These are phyloP conservation scores for Adansonia gregorii DNA, from an alignment of 441 rosid genomes.

Conservation along the genomic window DNA sequence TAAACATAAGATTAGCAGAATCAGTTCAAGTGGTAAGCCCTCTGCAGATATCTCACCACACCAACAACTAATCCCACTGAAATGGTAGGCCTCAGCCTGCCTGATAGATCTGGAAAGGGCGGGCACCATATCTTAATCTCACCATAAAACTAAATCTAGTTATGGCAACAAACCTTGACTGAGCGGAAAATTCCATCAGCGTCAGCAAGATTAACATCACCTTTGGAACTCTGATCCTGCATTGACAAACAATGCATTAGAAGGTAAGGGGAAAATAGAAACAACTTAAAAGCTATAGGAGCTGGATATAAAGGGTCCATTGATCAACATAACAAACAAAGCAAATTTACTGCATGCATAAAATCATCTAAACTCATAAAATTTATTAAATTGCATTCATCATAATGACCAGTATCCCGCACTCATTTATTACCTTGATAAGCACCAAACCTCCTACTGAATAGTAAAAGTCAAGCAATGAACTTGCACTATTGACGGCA, in stretches of 20 bases:
- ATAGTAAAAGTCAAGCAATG: slow-evolving; percentile 78
- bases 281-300: slow-evolving; percentile 23
- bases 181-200: slow-evolving; percentile 79
- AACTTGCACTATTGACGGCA: slow-evolving; percentile 59
- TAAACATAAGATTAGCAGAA: not conserved
- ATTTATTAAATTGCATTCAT: not conserved
- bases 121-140: not conserved
- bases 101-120: slow-evolving; percentile 3
- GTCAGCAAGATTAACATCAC: slow-evolving; percentile 68
- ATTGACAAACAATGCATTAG: slow-evolving; percentile 23
- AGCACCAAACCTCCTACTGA: slow-evolving; percentile 70
- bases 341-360: not conserved
- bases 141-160: slow-evolving; percentile 23
- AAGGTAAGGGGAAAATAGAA: slow-evolving; percentile 6
- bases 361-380: not conserved
- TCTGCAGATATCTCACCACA: slow-evolving; percentile 10
- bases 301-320: not conserved
- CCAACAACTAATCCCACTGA: slow-evolving; percentile 21
- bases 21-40: slow-evolving; percentile 3
- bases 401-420: not conserved
- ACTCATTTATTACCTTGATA: slow-evolving; percentile 62
- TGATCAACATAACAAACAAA: not conserved
- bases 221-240: slow-evolving; percentile 70
- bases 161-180: slow-evolving; percentile 68
- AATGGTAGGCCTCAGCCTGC: slow-evolving; percentile 14